Evolutionary conservation across 2,329 filamentous ascomycete genomes (phyloP).

Genomic region (Neonectria faginata): DNA sequence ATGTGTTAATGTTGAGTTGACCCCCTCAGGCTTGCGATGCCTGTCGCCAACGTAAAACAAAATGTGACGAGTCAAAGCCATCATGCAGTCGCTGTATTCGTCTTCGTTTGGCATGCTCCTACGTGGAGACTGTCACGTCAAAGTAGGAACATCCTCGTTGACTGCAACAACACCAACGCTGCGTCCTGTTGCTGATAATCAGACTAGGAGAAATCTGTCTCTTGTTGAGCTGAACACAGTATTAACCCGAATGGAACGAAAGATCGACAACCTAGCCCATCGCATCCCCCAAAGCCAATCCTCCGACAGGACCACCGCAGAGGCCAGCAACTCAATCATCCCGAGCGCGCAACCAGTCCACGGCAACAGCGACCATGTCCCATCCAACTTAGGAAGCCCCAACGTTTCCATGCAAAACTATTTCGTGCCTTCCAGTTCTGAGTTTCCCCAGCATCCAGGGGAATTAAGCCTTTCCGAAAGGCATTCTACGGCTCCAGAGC

Average conservation of each 20-base stretch:
- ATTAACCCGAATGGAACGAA: conserved; percentile 29
- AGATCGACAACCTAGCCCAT: conserved; percentile 20
- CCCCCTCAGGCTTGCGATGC: conserved; percentile 29
- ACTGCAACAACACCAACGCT: not conserved
- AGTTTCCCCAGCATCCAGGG: not conserved
- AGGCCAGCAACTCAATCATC: not conserved
- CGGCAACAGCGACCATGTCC: not conserved
- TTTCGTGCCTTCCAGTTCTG: conserved; percentile 21
- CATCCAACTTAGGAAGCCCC: not conserved
- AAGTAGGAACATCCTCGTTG: conserved; percentile 9
- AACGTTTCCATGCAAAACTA: conserved; percentile 16
- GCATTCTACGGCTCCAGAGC: conserved; percentile 30
- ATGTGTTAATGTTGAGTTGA: not conserved
- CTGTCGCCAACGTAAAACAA: conserved; percentile 34
- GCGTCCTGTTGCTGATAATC: not conserved
- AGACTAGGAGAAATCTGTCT: conserved; percentile 21
- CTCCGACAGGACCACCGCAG: too few species aligned
- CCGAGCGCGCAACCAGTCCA: not conserved
- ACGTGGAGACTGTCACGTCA: conserved; percentile 27
- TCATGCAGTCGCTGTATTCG: conserved; percentile 29
- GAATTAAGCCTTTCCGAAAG: conserved; percentile 27
- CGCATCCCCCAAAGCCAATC: conserved; percentile 1
- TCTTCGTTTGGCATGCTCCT: conserved; percentile 25
- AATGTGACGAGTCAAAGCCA: conserved; percentile 34
- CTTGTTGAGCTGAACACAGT: conserved; percentile 21